Conservation (phyloP, 495 filamentous ascomycete genomes). For the Tuber borchii region DNA sequence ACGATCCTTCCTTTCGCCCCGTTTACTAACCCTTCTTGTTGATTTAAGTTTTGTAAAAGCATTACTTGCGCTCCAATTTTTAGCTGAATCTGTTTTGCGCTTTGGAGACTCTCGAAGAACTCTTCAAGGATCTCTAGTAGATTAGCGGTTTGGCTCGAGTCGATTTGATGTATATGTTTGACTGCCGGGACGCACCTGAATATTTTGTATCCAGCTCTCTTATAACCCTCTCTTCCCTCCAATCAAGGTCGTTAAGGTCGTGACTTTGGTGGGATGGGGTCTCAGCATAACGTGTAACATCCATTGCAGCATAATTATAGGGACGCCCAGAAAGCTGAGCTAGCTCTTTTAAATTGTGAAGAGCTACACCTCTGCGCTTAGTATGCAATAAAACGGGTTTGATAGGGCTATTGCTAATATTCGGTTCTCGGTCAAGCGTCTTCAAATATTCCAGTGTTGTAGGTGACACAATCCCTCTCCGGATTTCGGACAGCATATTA, state of each 20-base stretch:
- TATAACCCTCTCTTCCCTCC: no score
- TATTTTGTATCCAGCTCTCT: neutral
- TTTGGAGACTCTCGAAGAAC: neutral
- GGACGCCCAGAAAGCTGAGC: neutral
- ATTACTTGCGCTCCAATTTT: neutral
- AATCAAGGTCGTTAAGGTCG: no score
- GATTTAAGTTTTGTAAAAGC: neutral
- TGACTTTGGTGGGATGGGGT: neutral
- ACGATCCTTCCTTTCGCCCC: neutral
- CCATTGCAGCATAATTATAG: neutral
- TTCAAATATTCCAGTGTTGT: conserved; percentile 1
- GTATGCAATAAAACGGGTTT: neutral
- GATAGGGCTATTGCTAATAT: neutral
- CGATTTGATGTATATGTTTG: neutral
- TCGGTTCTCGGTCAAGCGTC: neutral
- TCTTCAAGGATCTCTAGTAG: neutral
- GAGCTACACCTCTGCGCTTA: neutral
- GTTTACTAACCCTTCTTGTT: neutral
- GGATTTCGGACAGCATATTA: neutral
- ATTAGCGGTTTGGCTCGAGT: neutral
- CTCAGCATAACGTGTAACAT: neutral
- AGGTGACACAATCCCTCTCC: neutral
- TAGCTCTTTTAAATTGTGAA: neutral
- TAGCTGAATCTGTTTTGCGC: neutral
- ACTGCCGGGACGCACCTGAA: neutral